Percentiles rank a stretch among this genome's conserved stretches.
Evolutionary conservation across 345 rosid species (phyloP).

Genomic region (Corchorus olitorius): DNA sequence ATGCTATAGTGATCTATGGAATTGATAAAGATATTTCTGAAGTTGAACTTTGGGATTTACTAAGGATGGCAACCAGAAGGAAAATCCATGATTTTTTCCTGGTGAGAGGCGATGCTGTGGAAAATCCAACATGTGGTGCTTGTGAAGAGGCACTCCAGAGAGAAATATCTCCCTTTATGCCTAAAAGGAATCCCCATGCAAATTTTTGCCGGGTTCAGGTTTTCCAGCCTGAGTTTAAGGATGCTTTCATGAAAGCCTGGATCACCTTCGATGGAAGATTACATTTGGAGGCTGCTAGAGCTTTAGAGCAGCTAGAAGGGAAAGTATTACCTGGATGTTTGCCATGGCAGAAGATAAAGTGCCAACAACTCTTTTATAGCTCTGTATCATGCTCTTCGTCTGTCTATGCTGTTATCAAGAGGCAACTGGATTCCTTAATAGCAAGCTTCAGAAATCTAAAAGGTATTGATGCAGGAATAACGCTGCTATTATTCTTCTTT

Average conservation of each 20-base stretch:
- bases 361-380: slow-evolving; percentile 77
- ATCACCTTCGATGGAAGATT: slow-evolving; percentile 78
- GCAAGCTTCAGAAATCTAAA: slow-evolving; percentile 38
- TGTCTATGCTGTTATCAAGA: slow-evolving; percentile 61
- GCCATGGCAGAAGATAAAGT: slow-evolving; percentile 82
- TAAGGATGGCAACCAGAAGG: slow-evolving; percentile 49
- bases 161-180: slow-evolving; percentile 63
- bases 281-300: slow-evolving; percentile 95
- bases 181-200: slow-evolving; percentile 49
- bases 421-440: slow-evolving; percentile 50
- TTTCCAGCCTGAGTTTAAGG: slow-evolving; percentile 54
- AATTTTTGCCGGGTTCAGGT: slow-evolving; percentile 62
- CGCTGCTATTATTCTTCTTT: background rate
- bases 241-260: slow-evolving; percentile 47
- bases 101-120: slow-evolving; percentile 53
- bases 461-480: slow-evolving; percentile 40
- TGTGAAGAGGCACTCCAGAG: slow-evolving; percentile 58
- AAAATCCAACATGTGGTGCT: slow-evolving; percentile 42
- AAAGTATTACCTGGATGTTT: slow-evolving; percentile 63
- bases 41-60: slow-evolving; percentile 52
- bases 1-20: slow-evolving; percentile 46
- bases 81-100: slow-evolving; percentile 57
- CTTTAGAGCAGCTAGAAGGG: slow-evolving; percentile 80
- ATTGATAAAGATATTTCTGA: slow-evolving; percentile 71
- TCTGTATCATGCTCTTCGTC: slow-evolving; percentile 66